Conservation (phyloP, 2,329 filamentous ascomycete genomes). For the Lachnellula suecica region DNA sequence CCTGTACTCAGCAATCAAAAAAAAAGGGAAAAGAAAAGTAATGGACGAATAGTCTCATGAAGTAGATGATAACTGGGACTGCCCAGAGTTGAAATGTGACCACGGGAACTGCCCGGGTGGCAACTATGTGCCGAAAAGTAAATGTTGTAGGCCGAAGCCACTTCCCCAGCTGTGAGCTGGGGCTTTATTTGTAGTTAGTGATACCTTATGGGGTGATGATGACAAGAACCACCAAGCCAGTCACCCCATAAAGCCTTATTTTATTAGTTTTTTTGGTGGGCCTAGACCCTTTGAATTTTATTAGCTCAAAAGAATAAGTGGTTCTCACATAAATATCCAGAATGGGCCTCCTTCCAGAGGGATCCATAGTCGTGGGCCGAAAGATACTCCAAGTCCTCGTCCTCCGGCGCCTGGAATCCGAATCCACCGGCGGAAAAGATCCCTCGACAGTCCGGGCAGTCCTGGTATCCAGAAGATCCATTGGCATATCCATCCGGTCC, state of each 20-base stretch:
- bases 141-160: not conserved
- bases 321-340: not conserved
- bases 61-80: not conserved
- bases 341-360: not conserved
- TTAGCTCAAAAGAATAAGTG: not conserved
- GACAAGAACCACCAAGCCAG: not conserved
- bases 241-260: not conserved
- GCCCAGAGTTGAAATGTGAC: not conserved
- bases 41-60: not conserved
- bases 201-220: not conserved
- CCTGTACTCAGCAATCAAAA: not conserved
- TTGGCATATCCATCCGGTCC: not conserved
- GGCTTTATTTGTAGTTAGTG: not conserved
- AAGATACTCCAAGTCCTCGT: not conserved
- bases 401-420: not conserved
- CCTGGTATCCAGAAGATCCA: not conserved
- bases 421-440: not conserved
- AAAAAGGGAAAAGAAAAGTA: not conserved
- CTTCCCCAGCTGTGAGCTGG: not conserved
- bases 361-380: too few species aligned
- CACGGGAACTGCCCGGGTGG: not conserved
- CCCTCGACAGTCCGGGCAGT: not conserved
- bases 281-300: not conserved
- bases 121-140: not conserved
- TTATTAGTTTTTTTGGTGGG: not conserved